Evolutionary conservation across 129 eudicot genomes (phyloP).

Genomic region (Gnaphalium uliginosum): DNA sequence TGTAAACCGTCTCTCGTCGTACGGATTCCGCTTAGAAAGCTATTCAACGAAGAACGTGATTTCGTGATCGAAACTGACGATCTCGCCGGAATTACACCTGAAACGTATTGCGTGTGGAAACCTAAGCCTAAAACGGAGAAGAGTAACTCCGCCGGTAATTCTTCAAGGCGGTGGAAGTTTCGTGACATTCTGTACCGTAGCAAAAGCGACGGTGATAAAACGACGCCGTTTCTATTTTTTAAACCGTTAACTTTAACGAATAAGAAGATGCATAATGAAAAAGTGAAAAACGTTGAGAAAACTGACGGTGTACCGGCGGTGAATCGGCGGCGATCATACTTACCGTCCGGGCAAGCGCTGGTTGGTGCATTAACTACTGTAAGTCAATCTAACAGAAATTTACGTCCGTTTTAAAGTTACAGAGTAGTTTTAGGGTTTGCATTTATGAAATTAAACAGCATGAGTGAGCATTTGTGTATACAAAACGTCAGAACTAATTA

Average conservation of each 20-base stretch:
- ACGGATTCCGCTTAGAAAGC: conserved; percentile 59
- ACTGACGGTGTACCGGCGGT: conserved; percentile 12
- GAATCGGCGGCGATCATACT: conserved; percentile 35
- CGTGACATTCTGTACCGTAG: conserved; percentile 52
- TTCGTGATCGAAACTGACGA: conserved; percentile 62
- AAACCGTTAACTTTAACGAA: conserved; percentile 15
- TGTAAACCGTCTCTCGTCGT: conserved; percentile 25
- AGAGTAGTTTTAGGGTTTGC: conserved; percentile 12
- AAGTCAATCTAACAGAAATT: conserved; percentile 44
- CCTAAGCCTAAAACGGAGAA: conserved; percentile 33
- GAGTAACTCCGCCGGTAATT: conserved; percentile 51
- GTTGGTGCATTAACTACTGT: conserved; percentile 46
- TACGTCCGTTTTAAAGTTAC: conserved; percentile 35
- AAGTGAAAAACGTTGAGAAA: conserved; percentile 20
- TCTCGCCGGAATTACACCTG: conserved; percentile 57
- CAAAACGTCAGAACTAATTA: not conserved
- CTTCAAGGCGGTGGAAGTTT: conserved; percentile 68
- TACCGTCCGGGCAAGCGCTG: conserved; percentile 51
- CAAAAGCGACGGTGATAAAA: conserved; percentile 53
- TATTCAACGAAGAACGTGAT: conserved; percentile 62
- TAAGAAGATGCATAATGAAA: too few species aligned
- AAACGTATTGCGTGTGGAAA: conserved; percentile 75
- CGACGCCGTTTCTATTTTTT: conserved; percentile 28
- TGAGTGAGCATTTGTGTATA: conserved; percentile 27
- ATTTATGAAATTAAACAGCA: conserved; percentile 13